Evolutionary conservation across 441 rosid species (phyloP).

Genomic region (Omphalea diandra): DNA sequence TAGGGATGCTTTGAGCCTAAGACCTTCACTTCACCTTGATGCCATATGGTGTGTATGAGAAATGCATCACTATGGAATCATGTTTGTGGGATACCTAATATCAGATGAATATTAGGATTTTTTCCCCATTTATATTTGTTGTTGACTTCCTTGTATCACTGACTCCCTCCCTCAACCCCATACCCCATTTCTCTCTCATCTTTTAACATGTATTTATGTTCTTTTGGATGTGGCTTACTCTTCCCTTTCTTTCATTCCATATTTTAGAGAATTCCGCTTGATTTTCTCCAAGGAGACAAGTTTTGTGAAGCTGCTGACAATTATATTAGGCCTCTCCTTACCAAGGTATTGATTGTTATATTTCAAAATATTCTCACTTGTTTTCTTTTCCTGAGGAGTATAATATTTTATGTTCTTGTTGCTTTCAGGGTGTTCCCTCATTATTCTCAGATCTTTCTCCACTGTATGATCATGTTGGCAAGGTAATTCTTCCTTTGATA

Average conservation of each 20-base stretch:
- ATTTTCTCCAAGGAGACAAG: constrained; percentile 87
- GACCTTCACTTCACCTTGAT: background rate
- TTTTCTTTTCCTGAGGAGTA: constrained; percentile 16
- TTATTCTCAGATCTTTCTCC: constrained; percentile 97
- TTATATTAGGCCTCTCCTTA: constrained; percentile 81
- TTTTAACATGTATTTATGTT: background rate
- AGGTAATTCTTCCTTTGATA: constrained; percentile 47
- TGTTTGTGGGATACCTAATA: background rate
- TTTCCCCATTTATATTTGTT: background rate
- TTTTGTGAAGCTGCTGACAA: constrained; percentile 81
- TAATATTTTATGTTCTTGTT: constrained; percentile 25
- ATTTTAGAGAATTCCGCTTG: constrained; percentile 93
- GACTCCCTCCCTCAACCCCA: too few species aligned
- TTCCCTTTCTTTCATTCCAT: background rate
- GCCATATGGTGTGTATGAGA: background rate
- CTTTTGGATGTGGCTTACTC: background rate
- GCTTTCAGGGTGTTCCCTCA: constrained; percentile 91
- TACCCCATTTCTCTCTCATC: background rate
- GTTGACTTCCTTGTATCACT: background rate
- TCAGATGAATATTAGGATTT: background rate
- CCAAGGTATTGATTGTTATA: constrained; percentile 54
- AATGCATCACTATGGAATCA: background rate
- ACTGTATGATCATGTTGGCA: constrained; percentile 76
- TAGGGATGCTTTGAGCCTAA: background rate
- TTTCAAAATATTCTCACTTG: constrained; percentile 5